Percentiles rank a stretch among this genome's conserved stretches.
These are phyloP conservation scores for Lipomyces anomalus DNA, from an alignment of 805 yeast species.

Conservation along the genomic window DNA sequence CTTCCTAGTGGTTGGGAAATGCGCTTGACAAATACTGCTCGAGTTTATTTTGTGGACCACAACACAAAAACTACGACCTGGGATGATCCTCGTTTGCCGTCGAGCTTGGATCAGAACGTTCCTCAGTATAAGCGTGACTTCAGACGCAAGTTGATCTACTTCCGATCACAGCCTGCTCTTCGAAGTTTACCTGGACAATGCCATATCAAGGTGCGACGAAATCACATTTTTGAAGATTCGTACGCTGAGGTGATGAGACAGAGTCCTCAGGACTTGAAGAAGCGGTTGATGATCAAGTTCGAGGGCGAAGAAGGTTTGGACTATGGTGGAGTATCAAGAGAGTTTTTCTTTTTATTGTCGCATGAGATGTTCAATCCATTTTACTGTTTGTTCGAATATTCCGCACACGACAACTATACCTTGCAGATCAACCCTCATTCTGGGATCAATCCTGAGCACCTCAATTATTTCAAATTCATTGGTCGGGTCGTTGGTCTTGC, in stretches of 20 bases:
- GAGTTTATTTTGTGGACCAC: slow-evolving; percentile 98
- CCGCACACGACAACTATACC: slow-evolving; percentile 96
- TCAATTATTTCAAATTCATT: slow-evolving; percentile 94
- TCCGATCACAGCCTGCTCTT: slow-evolving; percentile 96
- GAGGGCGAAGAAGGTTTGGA: slow-evolving; percentile 99
- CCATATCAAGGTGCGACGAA: slow-evolving; percentile 95
- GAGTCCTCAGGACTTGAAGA: slow-evolving; percentile 96
- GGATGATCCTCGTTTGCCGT: slow-evolving; percentile 99
- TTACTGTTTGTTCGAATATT: slow-evolving; percentile 93
- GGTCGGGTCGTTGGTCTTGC: slow-evolving; percentile 98
- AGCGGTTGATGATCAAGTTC: slow-evolving; percentile 94
- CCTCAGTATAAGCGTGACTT: slow-evolving; percentile 99
- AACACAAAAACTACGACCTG: slow-evolving; percentile 98
- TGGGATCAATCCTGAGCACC: slow-evolving; percentile 94
- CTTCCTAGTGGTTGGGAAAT: slow-evolving; percentile 99
- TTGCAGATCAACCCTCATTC: slow-evolving; percentile 97
- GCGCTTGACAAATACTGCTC: slow-evolving; percentile 97
- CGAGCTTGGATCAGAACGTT: slow-evolving; percentile 94
- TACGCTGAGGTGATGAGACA: slow-evolving; percentile 99
- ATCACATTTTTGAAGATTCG: slow-evolving; percentile 93
- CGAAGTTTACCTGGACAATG: slow-evolving; percentile 98
- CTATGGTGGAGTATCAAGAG: slow-evolving; percentile 99
- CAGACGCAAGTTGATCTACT: slow-evolving; percentile 93
- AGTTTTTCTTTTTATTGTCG: slow-evolving; percentile 89
- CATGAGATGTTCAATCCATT: slow-evolving; percentile 99